Conservation (phyloP, 2,329 filamentous ascomycete genomes). For the Fulvia fulva region DNA sequence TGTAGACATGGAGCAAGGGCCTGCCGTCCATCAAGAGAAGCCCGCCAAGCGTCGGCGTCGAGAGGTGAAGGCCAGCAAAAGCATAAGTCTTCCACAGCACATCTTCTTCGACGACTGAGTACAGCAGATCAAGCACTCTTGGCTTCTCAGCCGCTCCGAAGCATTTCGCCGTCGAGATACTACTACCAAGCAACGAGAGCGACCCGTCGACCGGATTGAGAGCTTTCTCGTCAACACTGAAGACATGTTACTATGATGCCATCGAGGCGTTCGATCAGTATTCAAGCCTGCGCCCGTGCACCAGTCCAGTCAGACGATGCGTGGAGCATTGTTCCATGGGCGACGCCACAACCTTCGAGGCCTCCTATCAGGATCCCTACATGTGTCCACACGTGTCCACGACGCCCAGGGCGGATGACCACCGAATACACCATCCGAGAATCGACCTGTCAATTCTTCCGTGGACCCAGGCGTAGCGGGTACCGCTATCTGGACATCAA, state of each 20-base stretch:
- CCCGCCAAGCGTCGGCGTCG: constrained; percentile 15
- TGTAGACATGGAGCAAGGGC: not conserved
- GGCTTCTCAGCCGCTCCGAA: not conserved
- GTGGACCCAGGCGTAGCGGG: not conserved
- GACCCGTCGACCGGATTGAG: too few species aligned
- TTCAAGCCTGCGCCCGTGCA: too few species aligned
- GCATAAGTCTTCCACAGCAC: constrained; percentile 4
- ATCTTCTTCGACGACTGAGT: constrained; percentile 9
- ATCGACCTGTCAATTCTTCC: not conserved
- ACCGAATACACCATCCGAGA: not conserved
- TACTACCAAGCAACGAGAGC: not conserved
- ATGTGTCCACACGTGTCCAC: too few species aligned
- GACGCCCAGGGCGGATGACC: too few species aligned
- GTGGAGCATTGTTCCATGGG: not conserved
- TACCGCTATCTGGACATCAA: not conserved
- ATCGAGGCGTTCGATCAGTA: too few species aligned
- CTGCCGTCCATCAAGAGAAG: not conserved
- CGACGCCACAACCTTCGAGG: not conserved
- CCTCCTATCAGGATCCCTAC: too few species aligned
- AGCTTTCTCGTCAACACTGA: too few species aligned
- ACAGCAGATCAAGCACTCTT: not conserved
- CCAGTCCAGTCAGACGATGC: too few species aligned
- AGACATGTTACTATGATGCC: too few species aligned
- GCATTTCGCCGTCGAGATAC: not conserved
- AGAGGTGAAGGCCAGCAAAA: constrained; percentile 9